Evolutionary conservation across 2,329 filamentous ascomycete species (phyloP), one percentile per base, ranked within the genome.

Genomic region (Pyrenochaeta sp.): DNA sequence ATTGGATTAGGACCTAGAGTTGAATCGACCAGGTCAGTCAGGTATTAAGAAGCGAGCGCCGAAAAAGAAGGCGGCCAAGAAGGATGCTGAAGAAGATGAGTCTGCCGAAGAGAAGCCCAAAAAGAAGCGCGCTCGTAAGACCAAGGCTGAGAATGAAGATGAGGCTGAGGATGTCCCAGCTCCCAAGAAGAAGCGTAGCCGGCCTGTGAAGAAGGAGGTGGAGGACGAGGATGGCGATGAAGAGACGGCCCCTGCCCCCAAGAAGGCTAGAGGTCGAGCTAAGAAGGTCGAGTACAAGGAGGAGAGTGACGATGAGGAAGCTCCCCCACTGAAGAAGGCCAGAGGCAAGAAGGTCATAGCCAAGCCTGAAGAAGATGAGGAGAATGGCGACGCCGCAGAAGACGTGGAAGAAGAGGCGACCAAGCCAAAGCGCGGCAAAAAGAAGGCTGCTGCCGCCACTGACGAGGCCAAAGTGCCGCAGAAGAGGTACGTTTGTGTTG

Each of bases 1-100:
- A 67, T 53, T 18, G 23, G 18, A 5, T 20, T 45, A 95, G 90
- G 91, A 96, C 61, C 79, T 85, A 3, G 89, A 90, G 68, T 84
- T 86, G 77, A 96, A 95, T 71, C 81, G 84, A 17, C 87, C 85
- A 3, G 90, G 90, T 14, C 80, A 82, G 65, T 83, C 79, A 54
- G 88, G 89, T 20, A 90, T 90, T 50, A 60, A 60, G 69, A 54
- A 40, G 68, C 40, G 75, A 64, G 60, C 36, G 21, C 47, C 58
- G 36, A 72, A 71, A 53, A 73, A 75, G 60, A 71, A 68, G 47
- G 40, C 40, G 14, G 67, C 35, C 15, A 70, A 69, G 32, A 69
- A 69, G 21, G 60, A 58, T 17, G 65, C 63, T n/a, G 57, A 39
- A 14, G 51, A 46, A 27, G 61, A 68, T 12, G 68, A 64, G 31